phyloP scores from a whole-genome alignment of 306 rosid species.

The Rosa lucieae region DNA sequence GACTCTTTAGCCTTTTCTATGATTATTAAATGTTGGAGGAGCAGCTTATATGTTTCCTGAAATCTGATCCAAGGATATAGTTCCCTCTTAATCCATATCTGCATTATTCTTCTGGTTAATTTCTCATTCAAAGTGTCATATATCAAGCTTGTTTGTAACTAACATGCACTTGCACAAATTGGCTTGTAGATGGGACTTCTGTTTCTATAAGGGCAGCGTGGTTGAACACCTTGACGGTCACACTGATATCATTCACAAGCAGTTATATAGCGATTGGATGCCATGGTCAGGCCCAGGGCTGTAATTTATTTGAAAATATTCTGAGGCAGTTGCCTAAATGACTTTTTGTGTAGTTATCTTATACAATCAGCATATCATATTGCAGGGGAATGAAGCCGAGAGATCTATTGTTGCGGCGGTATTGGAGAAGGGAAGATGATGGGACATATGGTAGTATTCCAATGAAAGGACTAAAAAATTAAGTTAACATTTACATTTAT shows the following conservation, averaged over 20 bases:
- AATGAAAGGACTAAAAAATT: constrained; percentile 12
- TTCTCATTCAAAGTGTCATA: not conserved
- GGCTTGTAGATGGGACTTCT: constrained; percentile 88
- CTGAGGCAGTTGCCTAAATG: constrained; percentile 2
- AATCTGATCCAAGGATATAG: not conserved
- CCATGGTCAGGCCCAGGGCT: constrained; percentile 51
- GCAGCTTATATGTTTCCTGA: not conserved
- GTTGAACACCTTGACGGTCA: constrained; percentile 93
- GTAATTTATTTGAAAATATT: not conserved
- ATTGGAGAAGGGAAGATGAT: constrained; percentile 94
- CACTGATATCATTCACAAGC: constrained; percentile 74
- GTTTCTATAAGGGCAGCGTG: constrained; percentile 59
- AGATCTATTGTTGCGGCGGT: constrained; percentile 75
- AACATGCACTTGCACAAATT: constrained; percentile 23
- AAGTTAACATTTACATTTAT: constrained; percentile 5
- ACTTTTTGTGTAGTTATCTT: not conserved
- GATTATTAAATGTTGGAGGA: not conserved
- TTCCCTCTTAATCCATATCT: not conserved
- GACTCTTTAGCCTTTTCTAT: not conserved
- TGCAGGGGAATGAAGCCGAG: constrained; percentile 81
- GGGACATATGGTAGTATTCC: constrained; percentile 74
- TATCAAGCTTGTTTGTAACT: constrained; percentile 1
- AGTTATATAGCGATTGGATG: constrained; percentile 71
- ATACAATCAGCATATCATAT: constrained; percentile 24
- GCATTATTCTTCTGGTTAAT: not conserved